phyloP scores from a whole-genome alignment of 352 stramenopile species.

The Phytophthora hibernalis region DNA sequence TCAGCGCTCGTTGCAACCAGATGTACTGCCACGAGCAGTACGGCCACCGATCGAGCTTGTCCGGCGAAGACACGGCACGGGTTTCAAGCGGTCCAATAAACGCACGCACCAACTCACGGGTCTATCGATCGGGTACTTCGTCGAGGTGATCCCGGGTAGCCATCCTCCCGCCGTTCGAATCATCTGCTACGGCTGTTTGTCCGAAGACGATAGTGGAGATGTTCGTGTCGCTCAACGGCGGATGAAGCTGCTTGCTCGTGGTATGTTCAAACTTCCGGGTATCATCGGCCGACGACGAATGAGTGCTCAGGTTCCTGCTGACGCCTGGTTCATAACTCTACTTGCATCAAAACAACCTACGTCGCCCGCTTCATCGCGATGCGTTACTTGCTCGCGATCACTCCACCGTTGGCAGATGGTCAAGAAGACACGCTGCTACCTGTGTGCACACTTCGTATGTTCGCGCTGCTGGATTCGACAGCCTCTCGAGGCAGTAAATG shows the following conservation, averaged over 20 bases:
- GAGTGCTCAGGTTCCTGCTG: conserved; percentile 20
- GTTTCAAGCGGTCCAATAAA: conserved; percentile 25
- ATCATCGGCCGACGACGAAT: conserved; percentile 23
- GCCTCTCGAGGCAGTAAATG: conserved; percentile 35
- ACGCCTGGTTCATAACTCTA: conserved; percentile 10
- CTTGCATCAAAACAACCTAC: neutral
- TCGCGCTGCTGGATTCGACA: conserved; percentile 38
- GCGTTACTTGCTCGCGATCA: conserved; percentile 55
- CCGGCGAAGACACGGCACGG: conserved; percentile 11
- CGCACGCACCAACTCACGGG: conserved; percentile 15
- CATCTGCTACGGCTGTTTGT: conserved; percentile 23
- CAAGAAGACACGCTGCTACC: conserved; percentile 43
- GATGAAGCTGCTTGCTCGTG: conserved; percentile 20
- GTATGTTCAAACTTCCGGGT: conserved; percentile 23
- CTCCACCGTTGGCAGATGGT: conserved; percentile 33
- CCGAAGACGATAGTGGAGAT: neutral
- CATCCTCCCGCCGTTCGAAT: conserved; percentile 22
- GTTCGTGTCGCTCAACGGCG: conserved; percentile 7
- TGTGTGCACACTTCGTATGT: conserved; percentile 48
- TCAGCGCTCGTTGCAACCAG: conserved; percentile 37
- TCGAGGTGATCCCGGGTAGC: conserved; percentile 19
- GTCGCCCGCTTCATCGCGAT: conserved; percentile 27
- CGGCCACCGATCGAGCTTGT: conserved; percentile 28
- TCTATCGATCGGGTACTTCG: conserved; percentile 21
- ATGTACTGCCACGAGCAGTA: conserved; percentile 25